These are phyloP conservation scores for Ceratobasidium sp. DNA, from an alignment of 1,284 basidiomycete genomes.

Conservation along the genomic window DNA sequence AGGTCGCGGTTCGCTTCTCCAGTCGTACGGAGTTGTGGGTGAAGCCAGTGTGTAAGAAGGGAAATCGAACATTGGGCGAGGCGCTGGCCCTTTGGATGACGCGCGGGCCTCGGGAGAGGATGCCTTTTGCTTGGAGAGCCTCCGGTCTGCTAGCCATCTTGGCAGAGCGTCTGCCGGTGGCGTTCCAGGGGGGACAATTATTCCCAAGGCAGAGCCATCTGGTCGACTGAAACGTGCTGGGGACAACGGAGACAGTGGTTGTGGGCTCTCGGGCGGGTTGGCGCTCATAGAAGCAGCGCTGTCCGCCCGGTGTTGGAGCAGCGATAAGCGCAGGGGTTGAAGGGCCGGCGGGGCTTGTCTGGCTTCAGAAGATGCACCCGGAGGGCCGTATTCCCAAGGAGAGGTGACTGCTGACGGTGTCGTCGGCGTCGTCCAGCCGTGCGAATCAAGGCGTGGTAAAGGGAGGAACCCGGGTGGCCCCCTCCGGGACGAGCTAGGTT, in stretches of 20 bases:
- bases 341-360: background rate
- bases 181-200: slow-evolving; percentile 32
- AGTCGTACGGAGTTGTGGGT: background rate
- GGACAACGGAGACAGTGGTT: slow-evolving; percentile 27
- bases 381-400: slow-evolving; percentile 22
- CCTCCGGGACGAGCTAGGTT: slow-evolving; percentile 10
- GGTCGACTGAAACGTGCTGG: slow-evolving; percentile 11
- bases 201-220: slow-evolving; percentile 32
- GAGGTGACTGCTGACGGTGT: slow-evolving; percentile 12
- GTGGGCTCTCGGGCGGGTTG: slow-evolving; percentile 24
- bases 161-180: slow-evolving; percentile 28
- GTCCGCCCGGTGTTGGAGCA: slow-evolving; percentile 19
- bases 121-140: slow-evolving; percentile 6
- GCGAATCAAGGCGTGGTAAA: slow-evolving; percentile 4
- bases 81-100: slow-evolving; percentile 3
- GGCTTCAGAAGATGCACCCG: slow-evolving; percentile 3
- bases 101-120: background rate
- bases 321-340: slow-evolving; percentile 30
- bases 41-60: background rate
- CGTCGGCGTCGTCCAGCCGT: slow-evolving; percentile 22
- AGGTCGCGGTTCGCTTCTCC: background rate
- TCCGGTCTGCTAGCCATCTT: slow-evolving; percentile 21
- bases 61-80: background rate
- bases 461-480: background rate
- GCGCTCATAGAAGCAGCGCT: slow-evolving; percentile 1